phyloP scores from a whole-genome alignment of 73 alveolate species.

The Tetrahymena malaccensis region DNA sequence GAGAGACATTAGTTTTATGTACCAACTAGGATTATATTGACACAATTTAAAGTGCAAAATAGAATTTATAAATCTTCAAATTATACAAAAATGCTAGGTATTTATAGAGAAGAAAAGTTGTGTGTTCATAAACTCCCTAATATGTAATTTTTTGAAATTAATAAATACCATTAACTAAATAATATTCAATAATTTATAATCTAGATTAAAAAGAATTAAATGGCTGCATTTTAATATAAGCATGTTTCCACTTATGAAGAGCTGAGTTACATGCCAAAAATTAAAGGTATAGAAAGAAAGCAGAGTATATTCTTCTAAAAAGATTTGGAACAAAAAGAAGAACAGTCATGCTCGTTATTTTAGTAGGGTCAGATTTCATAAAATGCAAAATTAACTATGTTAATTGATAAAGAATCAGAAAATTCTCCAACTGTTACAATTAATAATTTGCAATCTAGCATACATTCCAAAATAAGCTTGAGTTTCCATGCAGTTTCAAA shows the following conservation, averaged over 20 bases:
- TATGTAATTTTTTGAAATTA: not conserved
- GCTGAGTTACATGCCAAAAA: not conserved
- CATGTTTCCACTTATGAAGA: not conserved
- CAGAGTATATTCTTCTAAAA: not conserved
- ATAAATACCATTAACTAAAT: not conserved
- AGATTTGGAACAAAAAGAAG: not conserved
- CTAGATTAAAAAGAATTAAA: not conserved
- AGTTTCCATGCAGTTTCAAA: not conserved
- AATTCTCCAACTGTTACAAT: not conserved
- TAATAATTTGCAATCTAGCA: not conserved
- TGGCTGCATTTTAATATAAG: not conserved
- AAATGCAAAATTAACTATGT: not conserved
- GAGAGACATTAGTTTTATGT: not conserved
- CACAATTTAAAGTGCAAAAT: not conserved
- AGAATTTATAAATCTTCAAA: not conserved
- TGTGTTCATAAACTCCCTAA: not conserved
- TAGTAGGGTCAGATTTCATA: not conserved
- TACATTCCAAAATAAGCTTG: not conserved
- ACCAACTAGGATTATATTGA: not conserved
- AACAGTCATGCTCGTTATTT: not conserved
- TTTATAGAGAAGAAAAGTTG: not conserved
- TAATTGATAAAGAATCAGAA: not conserved
- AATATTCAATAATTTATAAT: not conserved
- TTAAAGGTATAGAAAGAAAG: not conserved
- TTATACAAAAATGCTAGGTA: not conserved